Evolutionary conservation across 2,329 filamentous ascomycete species (phyloP), one percentile per base, ranked within the genome.

Genomic region (Aureobasidium sp.): DNA sequence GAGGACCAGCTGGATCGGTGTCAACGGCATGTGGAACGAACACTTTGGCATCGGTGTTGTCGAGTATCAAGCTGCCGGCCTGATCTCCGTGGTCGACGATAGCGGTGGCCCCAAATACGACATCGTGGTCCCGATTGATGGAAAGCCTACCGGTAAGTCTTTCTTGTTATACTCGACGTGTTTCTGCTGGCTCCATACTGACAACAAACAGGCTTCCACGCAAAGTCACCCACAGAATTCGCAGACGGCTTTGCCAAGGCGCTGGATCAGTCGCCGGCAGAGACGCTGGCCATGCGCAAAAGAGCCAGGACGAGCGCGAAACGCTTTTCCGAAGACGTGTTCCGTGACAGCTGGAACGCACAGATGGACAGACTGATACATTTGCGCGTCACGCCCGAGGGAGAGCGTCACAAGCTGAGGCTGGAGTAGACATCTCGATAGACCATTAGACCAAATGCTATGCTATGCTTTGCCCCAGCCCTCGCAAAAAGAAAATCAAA

Each of bases 21-120:
- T 95, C 31, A 99, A 99, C 68, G 90, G 89, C 69, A 99, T 99
- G 94, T 99, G 94, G 93, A 97, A 96, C 72, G 94, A 99, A 76
- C 94, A 99, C 74, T 99, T 99, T 71, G 94, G 94, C 23, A 99
- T 99, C 62, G 94, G 94, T 1, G 92, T 97, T 17, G 94, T 99
- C 42, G 94, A 99, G 77, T 99, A 97, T 71, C 92, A 97, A 71
- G 94, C 94, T 4, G 94, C 94, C 0, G 94, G 94, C 1, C 78
- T 99, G 61, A 91, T 99, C 61, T 86, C 88, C 5, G 92, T 99
- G 0, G 94, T 97, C 9, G 94, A 99, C 69, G 81, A 96, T 73
- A 94, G 89, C 54, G 94, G 93, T 9, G 94, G 94, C 0, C 94
- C 94, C 1, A 96, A 94, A 74, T 75, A 90, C 64, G 94, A 99